phyloP scores from a whole-genome alignment of 2,329 filamentous ascomycete species.

The Neofusicoccum cordaticola region DNA sequence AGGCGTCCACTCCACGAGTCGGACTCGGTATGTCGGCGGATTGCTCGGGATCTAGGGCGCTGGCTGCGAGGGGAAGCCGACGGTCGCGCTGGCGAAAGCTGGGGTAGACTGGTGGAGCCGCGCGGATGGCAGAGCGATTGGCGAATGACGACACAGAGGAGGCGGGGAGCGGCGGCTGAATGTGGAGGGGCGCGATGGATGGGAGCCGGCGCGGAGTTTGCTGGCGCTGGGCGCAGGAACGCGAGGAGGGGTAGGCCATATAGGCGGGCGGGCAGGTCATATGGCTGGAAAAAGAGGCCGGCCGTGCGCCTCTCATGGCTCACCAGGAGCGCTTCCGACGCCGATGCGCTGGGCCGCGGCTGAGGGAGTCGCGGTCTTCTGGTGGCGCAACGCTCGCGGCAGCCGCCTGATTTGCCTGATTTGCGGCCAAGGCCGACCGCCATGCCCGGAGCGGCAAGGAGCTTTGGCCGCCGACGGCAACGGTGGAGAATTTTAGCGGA shows the following conservation, averaged over 20 bases:
- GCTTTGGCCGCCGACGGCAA: constrained; percentile 8
- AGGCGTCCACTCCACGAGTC: background rate
- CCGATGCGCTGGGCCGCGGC: background rate
- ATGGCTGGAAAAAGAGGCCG: background rate
- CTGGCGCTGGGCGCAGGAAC: background rate
- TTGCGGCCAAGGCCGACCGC: constrained; percentile 6
- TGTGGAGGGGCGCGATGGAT: background rate
- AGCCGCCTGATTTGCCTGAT: constrained; percentile 14
- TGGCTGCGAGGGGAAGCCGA: background rate
- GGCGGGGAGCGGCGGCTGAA: background rate
- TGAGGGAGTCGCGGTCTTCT: background rate
- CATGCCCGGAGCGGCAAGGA: constrained; percentile 6
- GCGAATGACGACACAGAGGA: constrained; percentile 3
- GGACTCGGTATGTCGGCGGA: background rate
- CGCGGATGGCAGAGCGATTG: background rate
- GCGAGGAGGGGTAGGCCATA: background rate
- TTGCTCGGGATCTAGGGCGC: background rate
- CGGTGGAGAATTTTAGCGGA: constrained; percentile 7
- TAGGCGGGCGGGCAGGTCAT: background rate
- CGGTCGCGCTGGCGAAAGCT: background rate
- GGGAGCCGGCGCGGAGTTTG: background rate
- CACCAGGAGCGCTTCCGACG: background rate
- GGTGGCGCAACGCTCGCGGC: background rate
- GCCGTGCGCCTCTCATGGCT: background rate
- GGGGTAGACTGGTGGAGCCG: background rate